phyloP scores from a whole-genome alignment of 2,329 filamentous ascomycete genomes.

The Calonectria pteridis region DNA sequence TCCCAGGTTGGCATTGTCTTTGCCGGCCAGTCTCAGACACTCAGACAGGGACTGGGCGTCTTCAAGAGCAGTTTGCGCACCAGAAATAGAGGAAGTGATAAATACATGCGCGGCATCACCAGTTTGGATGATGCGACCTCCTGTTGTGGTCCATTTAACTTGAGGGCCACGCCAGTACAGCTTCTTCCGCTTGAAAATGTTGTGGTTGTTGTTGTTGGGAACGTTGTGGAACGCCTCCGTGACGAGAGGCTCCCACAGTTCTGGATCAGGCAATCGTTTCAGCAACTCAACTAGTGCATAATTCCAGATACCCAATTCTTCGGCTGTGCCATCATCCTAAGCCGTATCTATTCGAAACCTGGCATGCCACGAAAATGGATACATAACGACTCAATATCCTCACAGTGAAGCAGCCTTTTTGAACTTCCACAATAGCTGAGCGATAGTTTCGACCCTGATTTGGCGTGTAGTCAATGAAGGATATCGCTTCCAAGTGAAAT shows the following conservation, averaged over 20 bases:
- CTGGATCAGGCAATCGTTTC: background rate
- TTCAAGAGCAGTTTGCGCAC: background rate
- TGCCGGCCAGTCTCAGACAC: background rate
- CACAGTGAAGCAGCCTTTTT: no score
- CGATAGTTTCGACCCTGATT: no score
- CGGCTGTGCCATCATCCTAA: background rate
- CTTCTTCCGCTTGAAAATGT: background rate
- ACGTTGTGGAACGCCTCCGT: background rate
- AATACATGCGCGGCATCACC: background rate
- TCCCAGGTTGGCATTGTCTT: background rate
- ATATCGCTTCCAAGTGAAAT: no score
- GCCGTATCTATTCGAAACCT: no score
- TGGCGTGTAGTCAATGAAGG: no score
- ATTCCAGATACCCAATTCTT: background rate
- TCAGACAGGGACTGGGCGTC: background rate
- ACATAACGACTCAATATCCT: no score
- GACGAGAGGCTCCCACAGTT: background rate
- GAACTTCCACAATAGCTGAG: no score
- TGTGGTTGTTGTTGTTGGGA: background rate
- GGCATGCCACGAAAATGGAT: no score
- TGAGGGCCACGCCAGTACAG: background rate
- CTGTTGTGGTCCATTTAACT: background rate
- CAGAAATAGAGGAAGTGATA: background rate
- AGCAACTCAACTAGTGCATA: background rate
- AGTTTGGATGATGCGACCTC: background rate